Evolutionary conservation across 2,329 filamentous ascomycete species (phyloP), one percentile per base, ranked within the genome.

Genomic region (Intubia oerlemansii): DNA sequence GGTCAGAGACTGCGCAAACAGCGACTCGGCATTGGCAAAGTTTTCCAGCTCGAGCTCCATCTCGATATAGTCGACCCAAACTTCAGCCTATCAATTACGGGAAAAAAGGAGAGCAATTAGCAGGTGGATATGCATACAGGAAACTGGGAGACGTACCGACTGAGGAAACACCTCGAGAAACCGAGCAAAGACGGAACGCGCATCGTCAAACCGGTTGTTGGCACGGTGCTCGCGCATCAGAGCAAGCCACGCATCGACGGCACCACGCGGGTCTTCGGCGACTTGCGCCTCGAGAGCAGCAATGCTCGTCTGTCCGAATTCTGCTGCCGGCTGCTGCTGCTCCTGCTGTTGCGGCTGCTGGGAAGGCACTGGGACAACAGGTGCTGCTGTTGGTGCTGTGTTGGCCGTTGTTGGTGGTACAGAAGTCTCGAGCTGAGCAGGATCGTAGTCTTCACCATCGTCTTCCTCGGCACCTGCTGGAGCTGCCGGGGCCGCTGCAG

Each of bases 21-120:
- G 72, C 29, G 70, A 62, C 48, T 93, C 85, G 11, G 90, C 72
- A 26, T 69, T 68, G 32, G 63, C 60, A 34, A 88, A 75, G 38
- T 92, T 79, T 41, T 91, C 81, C 33, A 82, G 61, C 38, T 81
- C 74, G 17, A 90, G 66, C 50, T 98, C 88, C 69, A 93, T 79
- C 38, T 79, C 74, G 25, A 82, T 70, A 51, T 84, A 93, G 26
- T 74, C 67, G 23, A 82, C 71, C 84, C 84, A 98, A 46, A 90
- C 65, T 36, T 92, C 80, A 34, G 80, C 84, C 88, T 95, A 41
- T n/a, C n/a, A 7, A n/a, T 10, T 17, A 10, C n/a, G 25, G 23
- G 20, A 40, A 62, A 43, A 58, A 51, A 27, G 17, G 15, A 24
- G n/a, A 5, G 5, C n/a, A n/a, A n/a, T n/a, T n/a, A n/a, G n/a